A percentile compares a stretch with the other conserved stretches of the same genome.
Evolutionary conservation across 257 asterid species (phyloP).

Genomic region (Penstemon eatonii): DNA sequence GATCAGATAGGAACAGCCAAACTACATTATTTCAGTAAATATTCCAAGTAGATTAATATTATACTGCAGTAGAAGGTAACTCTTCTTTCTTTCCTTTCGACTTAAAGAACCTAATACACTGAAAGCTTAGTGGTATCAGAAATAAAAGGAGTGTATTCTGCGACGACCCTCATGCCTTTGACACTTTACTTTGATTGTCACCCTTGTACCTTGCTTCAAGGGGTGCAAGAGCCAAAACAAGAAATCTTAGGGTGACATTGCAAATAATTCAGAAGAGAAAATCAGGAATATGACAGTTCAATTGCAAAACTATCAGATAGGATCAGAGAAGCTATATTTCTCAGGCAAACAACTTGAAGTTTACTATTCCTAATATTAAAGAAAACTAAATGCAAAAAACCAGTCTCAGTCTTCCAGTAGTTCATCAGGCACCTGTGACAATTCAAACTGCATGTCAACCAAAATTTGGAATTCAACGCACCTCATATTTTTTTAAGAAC

Average conservation of each 20-base stretch:
- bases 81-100: neutral
- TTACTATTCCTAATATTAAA: no score
- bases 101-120: neutral
- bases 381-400: no score
- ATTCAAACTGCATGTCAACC: neutral
- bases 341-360: no score
- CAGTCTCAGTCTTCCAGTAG: no score
- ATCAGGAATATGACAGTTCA: conserved; percentile 1
- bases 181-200: no score
- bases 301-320: neutral
- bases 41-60: neutral
- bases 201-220: no score
- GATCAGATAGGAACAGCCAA: conserved; percentile 3
- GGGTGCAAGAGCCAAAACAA: no score
- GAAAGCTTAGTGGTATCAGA: neutral
- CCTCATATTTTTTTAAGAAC: neutral
- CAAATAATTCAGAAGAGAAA: no score
- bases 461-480: neutral
- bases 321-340: neutral
- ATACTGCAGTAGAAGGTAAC: neutral
- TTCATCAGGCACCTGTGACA: no score
- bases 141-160: neutral
- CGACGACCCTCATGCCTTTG: neutral
- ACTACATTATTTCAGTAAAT: neutral
- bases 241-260: no score